phyloP scores from a whole-genome alignment of 83 land plant species.

The Diphasiastrum complanatum region DNA sequence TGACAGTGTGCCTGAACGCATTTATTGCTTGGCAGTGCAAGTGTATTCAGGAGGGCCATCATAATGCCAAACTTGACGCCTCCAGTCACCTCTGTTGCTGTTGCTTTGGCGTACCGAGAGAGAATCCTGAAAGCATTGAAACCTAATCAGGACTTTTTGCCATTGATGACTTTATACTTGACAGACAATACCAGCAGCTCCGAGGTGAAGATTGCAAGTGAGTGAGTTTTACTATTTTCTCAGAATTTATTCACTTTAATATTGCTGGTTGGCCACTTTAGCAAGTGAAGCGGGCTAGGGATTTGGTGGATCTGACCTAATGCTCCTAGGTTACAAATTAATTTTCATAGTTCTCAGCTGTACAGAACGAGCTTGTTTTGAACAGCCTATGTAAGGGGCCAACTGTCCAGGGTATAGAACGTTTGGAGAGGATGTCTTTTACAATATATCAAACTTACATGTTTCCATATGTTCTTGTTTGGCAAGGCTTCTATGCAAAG shows the following conservation, averaged over 20 bases:
- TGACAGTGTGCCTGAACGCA: neutral
- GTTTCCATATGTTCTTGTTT: no score
- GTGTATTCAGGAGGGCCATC: conserved; percentile 70
- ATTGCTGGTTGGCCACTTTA: no score
- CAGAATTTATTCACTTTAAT: neutral
- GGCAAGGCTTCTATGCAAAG: no score
- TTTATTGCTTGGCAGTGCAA: conserved; percentile 44
- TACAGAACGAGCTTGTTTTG: no score
- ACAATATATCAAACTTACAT: no score
- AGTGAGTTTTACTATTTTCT: conserved; percentile 14
- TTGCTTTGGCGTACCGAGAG: conserved; percentile 69
- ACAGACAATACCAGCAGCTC: conserved; percentile 71
- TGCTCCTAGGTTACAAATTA: no score
- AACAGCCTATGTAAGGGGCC: no score
- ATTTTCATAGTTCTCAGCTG: no score
- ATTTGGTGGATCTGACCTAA: no score
- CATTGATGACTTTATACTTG: conserved; percentile 87
- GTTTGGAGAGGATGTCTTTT: no score
- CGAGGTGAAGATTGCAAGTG: conserved; percentile 81
- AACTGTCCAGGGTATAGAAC: no score
- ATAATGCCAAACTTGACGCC: conserved; percentile 97
- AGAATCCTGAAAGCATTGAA: conserved; percentile 70
- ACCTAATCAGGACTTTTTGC: conserved; percentile 41
- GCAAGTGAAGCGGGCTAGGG: no score
- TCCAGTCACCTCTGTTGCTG: conserved; percentile 74